Conservation (phyloP, 768 basidiomycete species). For the Auricularia heimuer region DNA sequence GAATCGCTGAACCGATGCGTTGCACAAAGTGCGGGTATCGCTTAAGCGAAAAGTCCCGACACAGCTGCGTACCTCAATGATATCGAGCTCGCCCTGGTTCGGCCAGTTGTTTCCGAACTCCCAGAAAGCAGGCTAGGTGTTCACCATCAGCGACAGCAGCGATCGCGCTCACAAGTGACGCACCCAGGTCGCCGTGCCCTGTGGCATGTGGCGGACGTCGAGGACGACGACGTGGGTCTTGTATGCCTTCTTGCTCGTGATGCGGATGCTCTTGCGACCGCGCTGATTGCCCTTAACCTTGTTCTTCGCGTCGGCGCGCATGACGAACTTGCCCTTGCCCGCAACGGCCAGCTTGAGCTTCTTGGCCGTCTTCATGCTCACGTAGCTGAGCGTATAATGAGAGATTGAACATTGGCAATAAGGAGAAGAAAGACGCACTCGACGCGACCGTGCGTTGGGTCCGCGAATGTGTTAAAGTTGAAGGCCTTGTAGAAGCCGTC, state of each 20-base stretch:
- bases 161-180: neutral
- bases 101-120: conserved; percentile 9
- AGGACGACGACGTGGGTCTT: conserved; percentile 40
- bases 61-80: conserved; percentile 13
- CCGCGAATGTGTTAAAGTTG: neutral
- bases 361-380: conserved; percentile 34
- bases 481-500: neutral
- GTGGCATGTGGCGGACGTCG: conserved; percentile 9
- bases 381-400: neutral
- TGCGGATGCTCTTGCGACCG: conserved; percentile 49
- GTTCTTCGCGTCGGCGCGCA: conserved; percentile 42
- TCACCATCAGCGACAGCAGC: neutral
- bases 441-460: conserved; percentile 1
- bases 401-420: neutral
- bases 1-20: too few relatives aligned
- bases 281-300: conserved; percentile 34
- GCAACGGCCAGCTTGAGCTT: conserved; percentile 48
- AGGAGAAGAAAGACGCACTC: neutral
- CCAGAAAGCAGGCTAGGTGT: neutral
- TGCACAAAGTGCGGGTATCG: too few relatives aligned
- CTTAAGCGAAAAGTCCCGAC: too few relatives aligned
- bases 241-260: conserved; percentile 44
- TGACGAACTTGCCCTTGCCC: conserved; percentile 39
- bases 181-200: conserved; percentile 5
- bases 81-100: conserved; percentile 14